phyloP scores from a whole-genome alignment of 2,329 filamentous ascomycete genomes.

The Magnaporthiopsis incrustans region DNA sequence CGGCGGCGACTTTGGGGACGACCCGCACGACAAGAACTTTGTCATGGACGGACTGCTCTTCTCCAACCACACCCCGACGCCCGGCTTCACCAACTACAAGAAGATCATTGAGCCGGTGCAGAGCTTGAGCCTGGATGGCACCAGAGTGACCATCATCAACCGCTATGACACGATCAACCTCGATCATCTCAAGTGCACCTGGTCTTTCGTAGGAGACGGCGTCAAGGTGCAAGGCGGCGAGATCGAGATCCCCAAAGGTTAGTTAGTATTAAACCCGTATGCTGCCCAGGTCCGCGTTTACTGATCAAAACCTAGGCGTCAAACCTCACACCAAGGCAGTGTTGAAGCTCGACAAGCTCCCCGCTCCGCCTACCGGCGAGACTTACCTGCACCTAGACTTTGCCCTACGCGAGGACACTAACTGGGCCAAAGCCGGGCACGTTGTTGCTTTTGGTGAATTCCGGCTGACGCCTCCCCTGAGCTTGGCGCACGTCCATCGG shows the following conservation, averaged over 20 bases:
- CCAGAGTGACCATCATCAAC: conserved; percentile 39
- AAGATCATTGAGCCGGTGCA: conserved; percentile 53
- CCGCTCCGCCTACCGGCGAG: conserved; percentile 24
- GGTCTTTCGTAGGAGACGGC: conserved; percentile 32
- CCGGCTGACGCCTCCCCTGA: conserved; percentile 24
- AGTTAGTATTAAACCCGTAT: conserved; percentile 7
- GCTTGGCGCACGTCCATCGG: neutral
- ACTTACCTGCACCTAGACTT: conserved; percentile 43
- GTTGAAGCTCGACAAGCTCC: conserved; percentile 25
- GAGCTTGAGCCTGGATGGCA: conserved; percentile 33
- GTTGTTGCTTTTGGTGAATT: conserved; percentile 44
- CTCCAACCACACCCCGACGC: conserved; percentile 40
- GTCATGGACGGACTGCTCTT: conserved; percentile 42
- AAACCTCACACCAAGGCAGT: conserved; percentile 32
- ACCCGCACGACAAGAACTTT: conserved; percentile 48
- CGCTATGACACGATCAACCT: conserved; percentile 46
- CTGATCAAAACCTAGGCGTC: conserved; percentile 22
- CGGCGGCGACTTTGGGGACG: conserved; percentile 48
- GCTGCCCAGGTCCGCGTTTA: neutral
- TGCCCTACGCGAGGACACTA: conserved; percentile 29
- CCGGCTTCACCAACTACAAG: conserved; percentile 45
- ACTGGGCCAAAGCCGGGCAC: conserved; percentile 45
- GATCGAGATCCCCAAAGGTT: conserved; percentile 33
- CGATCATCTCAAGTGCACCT: conserved; percentile 39
- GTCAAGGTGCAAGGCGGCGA: conserved; percentile 24